These are phyloP conservation scores for Podila clonocystis DNA, from an alignment of 192 early-diverging fungal genomes.

Conservation along the genomic window DNA sequence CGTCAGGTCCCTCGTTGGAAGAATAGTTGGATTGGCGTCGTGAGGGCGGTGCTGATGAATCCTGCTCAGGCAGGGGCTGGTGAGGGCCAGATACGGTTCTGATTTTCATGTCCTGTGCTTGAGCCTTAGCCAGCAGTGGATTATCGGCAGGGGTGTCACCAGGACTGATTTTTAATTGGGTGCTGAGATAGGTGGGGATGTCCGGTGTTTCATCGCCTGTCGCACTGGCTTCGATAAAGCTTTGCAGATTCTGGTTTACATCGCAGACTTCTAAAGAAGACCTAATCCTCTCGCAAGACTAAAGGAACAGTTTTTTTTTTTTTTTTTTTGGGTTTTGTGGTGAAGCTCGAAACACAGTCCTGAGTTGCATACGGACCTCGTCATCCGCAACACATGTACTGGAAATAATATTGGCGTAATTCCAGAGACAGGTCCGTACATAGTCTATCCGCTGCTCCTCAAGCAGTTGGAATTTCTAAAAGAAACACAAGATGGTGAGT, in stretches of 20 bases:
- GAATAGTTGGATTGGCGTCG: slow-evolving; percentile 21
- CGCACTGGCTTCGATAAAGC: slow-evolving; percentile 69
- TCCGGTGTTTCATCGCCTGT: slow-evolving; percentile 69
- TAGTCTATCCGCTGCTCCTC: slow-evolving; percentile 82
- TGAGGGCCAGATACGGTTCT: slow-evolving; percentile 34
- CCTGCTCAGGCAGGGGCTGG: slow-evolving; percentile 15
- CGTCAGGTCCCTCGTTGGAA: not conserved
- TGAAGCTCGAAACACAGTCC: not conserved
- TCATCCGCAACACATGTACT: slow-evolving; percentile 74
- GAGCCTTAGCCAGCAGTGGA: slow-evolving; percentile 23
- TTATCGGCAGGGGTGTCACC: slow-evolving; percentile 6
- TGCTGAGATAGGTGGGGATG: slow-evolving; percentile 22
- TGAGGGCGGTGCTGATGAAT: slow-evolving; percentile 4
- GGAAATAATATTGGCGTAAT: slow-evolving; percentile 80
- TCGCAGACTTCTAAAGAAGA: slow-evolving; percentile 71
- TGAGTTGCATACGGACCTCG: slow-evolving; percentile 54
- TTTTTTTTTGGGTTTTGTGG: not conserved
- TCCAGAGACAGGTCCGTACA: slow-evolving; percentile 70
- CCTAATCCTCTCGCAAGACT: slow-evolving; percentile 79
- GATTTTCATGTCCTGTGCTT: slow-evolving; percentile 41
- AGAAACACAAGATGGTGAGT: not conserved
- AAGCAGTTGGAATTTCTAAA: slow-evolving; percentile 67
- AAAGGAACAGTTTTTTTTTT: not conserved
- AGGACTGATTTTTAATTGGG: not conserved
- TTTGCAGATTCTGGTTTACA: slow-evolving; percentile 68